Conservation (phyloP, 2,329 filamentous ascomycete species). For the Ophiostoma fasciatum region DNA sequence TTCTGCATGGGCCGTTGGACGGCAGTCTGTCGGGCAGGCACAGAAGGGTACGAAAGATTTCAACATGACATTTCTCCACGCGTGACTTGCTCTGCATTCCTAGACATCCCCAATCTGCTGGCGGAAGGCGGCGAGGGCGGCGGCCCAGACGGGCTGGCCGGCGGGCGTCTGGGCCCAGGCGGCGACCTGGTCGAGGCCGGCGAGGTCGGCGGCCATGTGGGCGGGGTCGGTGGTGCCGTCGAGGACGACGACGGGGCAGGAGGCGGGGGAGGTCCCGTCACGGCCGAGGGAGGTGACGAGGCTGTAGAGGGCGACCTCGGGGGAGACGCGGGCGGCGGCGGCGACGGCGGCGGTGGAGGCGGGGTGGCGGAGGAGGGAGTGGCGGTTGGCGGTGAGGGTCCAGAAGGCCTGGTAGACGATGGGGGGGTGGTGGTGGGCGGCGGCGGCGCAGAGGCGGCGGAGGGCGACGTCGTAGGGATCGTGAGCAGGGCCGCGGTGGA, state of each 20-base stretch:
- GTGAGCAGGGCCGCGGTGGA: constrained; percentile 37
- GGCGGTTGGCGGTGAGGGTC: constrained; percentile 33
- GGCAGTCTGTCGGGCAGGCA: too few species aligned
- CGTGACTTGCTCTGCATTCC: too few species aligned
- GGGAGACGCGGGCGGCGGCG: constrained; percentile 19
- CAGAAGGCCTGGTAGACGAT: constrained; percentile 40
- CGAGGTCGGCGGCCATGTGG: constrained; percentile 36
- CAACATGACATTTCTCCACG: too few species aligned
- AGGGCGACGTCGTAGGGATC: constrained; percentile 40
- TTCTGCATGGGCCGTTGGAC: too few species aligned
- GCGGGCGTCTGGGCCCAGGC: constrained; percentile 19
- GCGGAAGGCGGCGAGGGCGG: constrained; percentile 5
- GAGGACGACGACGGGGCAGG: constrained; percentile 8
- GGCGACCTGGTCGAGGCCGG: constrained; percentile 25
- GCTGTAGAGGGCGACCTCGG: constrained; percentile 29
- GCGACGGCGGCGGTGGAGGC: constrained; percentile 33
- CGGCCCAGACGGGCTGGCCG: constrained; percentile 3
- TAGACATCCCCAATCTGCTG: neutral
- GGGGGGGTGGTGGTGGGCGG: constrained; percentile 7
- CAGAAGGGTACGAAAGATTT: too few species aligned
- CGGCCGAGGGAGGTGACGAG: constrained; percentile 32
- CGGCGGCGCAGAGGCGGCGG: constrained; percentile 29
- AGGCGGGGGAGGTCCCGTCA: constrained; percentile 21
- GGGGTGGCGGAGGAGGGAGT: constrained; percentile 24
- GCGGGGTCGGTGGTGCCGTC: constrained; percentile 19